Percentiles rank a stretch among this genome's conserved stretches.
These are phyloP conservation scores for Sporisorium iseilematis-ciliati DNA, from an alignment of 1,284 basidiomycete genomes.

Conservation along the genomic window DNA sequence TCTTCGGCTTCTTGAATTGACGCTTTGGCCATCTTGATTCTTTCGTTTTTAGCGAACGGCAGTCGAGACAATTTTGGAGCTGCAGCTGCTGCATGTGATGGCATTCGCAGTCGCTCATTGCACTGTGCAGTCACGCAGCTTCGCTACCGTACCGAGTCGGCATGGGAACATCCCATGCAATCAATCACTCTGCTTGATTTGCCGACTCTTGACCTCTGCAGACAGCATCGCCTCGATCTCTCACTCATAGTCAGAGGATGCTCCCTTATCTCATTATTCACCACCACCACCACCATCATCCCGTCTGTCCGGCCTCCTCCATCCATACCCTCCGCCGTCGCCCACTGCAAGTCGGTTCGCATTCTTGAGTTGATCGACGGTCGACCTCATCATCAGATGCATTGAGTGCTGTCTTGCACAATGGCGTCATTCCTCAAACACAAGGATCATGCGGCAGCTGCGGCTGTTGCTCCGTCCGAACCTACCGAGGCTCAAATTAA, in stretches of 20 bases:
- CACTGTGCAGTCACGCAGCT: neutral
- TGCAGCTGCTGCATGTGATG: slow-evolving; percentile 4
- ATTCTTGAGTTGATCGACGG: neutral
- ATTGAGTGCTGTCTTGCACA: slow-evolving; percentile 6
- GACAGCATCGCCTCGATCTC: too few relatives aligned
- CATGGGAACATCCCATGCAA: too few relatives aligned
- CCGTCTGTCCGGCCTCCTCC: neutral
- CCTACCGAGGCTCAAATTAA: slow-evolving; percentile 40
- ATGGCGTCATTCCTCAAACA: slow-evolving; percentile 41
- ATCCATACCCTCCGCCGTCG: neutral
- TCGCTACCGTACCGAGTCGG: neutral
- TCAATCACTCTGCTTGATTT: too few relatives aligned
- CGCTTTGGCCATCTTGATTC: slow-evolving; percentile 5
- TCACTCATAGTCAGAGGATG: too few relatives aligned
- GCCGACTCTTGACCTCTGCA: too few relatives aligned
- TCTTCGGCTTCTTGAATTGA: slow-evolving; percentile 1
- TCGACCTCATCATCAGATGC: slow-evolving; percentile 6
- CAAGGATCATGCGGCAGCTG: slow-evolving; percentile 38
- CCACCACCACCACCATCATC: neutral
- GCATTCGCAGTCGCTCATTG: too few relatives aligned
- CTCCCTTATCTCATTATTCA: too few relatives aligned
- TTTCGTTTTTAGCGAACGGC: neutral
- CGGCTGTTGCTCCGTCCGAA: slow-evolving; percentile 4
- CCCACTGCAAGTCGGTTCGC: neutral
- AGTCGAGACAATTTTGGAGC: too few relatives aligned